phyloP scores from a whole-genome alignment of 2,329 filamentous ascomycete species.

The Ophiostoma montium region DNA sequence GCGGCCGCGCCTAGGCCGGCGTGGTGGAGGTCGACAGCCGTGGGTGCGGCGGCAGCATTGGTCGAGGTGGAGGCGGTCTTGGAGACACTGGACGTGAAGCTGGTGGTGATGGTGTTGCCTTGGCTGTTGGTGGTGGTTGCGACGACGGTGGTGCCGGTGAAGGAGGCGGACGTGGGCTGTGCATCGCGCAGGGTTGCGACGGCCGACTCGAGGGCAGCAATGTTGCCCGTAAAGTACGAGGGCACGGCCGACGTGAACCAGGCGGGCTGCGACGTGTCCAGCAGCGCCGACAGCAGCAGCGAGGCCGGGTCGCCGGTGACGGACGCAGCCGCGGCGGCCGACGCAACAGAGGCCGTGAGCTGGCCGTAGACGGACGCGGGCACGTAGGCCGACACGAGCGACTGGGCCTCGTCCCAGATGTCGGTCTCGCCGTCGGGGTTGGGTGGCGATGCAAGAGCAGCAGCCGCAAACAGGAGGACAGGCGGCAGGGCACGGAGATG shows the following conservation, averaged over 20 bases:
- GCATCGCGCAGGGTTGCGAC: slow-evolving; percentile 15
- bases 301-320: slow-evolving; percentile 17
- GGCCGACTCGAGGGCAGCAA: slow-evolving; percentile 10
- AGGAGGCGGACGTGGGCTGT: slow-evolving; percentile 3
- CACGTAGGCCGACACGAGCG: slow-evolving; percentile 19
- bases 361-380: slow-evolving; percentile 15
- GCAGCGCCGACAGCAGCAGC: slow-evolving; percentile 16
- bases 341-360: slow-evolving; percentile 15
- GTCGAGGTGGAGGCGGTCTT: slow-evolving; percentile 7
- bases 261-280: slow-evolving; percentile 15
- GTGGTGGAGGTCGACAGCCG: not conserved
- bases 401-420: slow-evolving; percentile 16
- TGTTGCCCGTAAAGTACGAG: slow-evolving; percentile 4
- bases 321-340: slow-evolving; percentile 13
- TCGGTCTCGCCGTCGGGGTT: not conserved
- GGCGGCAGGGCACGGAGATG: not conserved
- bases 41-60: slow-evolving; percentile 7
- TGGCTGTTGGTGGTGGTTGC: slow-evolving; percentile 16
- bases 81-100: slow-evolving; percentile 12
- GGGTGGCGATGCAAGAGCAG: not conserved
- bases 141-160: slow-evolving; percentile 12
- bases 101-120: slow-evolving; percentile 16
- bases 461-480: not conserved
- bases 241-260: slow-evolving; percentile 12
- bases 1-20: slow-evolving; percentile 6